Percentiles rank a stretch among this genome's conserved stretches.
phyloP scores from a whole-genome alignment of 2,329 filamentous ascomycete species.

The Cadophora sp. region DNA sequence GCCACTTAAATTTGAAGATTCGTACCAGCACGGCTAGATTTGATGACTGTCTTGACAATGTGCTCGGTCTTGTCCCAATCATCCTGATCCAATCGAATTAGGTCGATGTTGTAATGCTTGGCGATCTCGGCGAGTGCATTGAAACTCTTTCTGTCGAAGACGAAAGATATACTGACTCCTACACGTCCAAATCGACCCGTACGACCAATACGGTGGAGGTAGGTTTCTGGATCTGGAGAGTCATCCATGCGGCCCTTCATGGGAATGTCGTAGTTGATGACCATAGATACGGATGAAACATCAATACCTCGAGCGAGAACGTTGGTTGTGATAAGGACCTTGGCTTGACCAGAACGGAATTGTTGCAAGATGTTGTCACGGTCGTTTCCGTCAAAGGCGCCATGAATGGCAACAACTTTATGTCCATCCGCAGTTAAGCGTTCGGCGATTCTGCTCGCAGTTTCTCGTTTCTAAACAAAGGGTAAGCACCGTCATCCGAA shows the following conservation, averaged over 20 bases:
- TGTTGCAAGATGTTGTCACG: slow-evolving; percentile 85
- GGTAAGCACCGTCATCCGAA: neutral
- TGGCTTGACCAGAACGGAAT: slow-evolving; percentile 86
- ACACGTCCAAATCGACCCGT: slow-evolving; percentile 97
- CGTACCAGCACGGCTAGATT: slow-evolving; percentile 67
- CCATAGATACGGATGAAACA: slow-evolving; percentile 91
- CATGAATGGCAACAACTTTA: slow-evolving; percentile 88
- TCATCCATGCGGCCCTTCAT: slow-evolving; percentile 78
- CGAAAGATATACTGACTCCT: slow-evolving; percentile 93
- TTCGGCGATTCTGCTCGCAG: slow-evolving; percentile 82
- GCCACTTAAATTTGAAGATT: slow-evolving; percentile 44
- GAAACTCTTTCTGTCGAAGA: slow-evolving; percentile 86
- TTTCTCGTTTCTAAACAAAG: slow-evolving; percentile 78
- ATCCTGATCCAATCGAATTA: slow-evolving; percentile 80
- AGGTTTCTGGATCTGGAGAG: slow-evolving; percentile 92
- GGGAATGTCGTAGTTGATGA: slow-evolving; percentile 94
- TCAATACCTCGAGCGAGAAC: slow-evolving; percentile 96
- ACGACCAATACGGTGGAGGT: slow-evolving; percentile 96
- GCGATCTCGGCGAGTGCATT: slow-evolving; percentile 81
- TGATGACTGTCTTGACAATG: slow-evolving; percentile 81
- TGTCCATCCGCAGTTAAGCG: slow-evolving; percentile 91
- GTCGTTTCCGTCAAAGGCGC: slow-evolving; percentile 81
- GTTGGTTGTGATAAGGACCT: slow-evolving; percentile 98
- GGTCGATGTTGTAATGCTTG: slow-evolving; percentile 78
- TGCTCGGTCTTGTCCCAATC: slow-evolving; percentile 93